These are phyloP conservation scores for Protostelium mycophagum DNA, from an alignment of 78 protist species.

Conservation along the genomic window DNA sequence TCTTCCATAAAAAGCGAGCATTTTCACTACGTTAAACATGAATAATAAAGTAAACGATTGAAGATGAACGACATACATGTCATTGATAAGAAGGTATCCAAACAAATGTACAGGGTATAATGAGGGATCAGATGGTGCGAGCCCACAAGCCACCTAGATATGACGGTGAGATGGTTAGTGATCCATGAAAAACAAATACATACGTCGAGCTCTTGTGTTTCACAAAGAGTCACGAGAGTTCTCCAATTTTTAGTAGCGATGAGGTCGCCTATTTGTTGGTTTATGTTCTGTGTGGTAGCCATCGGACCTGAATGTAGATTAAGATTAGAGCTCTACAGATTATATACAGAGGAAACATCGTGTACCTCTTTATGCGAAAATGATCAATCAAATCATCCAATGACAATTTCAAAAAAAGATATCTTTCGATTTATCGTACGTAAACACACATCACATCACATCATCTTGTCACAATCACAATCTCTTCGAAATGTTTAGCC, in stretches of 20 bases:
- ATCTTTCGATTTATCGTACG: not conserved
- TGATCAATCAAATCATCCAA: not conserved
- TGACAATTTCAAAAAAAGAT: not conserved
- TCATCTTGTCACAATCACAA: no score
- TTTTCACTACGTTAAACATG: not conserved
- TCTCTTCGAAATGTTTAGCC: no score
- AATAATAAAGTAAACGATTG: no score
- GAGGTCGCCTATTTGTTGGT: not conserved
- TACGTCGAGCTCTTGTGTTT: not conserved
- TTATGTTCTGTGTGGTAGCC: not conserved
- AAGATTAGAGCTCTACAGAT: not conserved
- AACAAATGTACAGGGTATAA: not conserved
- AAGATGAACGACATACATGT: not conserved
- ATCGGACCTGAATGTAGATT: no score
- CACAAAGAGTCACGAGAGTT: not conserved
- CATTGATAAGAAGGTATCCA: not conserved
- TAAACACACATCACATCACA: slow-evolving; percentile 1
- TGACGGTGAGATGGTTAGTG: not conserved
- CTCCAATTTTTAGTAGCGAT: not conserved
- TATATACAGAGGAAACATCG: not conserved
- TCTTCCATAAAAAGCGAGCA: not conserved
- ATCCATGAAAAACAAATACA: not conserved
- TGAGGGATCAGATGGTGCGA: not conserved
- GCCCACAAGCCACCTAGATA: not conserved
- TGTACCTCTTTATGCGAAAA: not conserved